These are phyloP conservation scores for Ceratocystis diversiconidia DNA, from an alignment of 2,329 filamentous ascomycete species.

Conservation along the genomic window DNA sequence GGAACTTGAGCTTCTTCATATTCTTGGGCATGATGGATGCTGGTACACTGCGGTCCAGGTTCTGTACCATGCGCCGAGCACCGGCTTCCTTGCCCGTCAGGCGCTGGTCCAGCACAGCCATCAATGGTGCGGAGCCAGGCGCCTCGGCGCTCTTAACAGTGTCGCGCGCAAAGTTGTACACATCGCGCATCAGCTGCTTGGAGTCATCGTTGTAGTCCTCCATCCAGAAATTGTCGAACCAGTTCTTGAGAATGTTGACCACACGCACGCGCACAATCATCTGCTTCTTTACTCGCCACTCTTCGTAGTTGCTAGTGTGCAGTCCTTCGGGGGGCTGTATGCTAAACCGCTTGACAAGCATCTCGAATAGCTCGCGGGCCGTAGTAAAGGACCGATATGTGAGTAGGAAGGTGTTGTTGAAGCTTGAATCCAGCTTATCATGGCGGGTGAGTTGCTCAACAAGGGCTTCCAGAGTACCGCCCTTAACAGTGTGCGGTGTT, in stretches of 20 bases:
- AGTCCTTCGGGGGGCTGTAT: conserved; percentile 83
- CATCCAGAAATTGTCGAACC: conserved; percentile 99
- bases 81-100: conserved; percentile 77
- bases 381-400: conserved; percentile 93
- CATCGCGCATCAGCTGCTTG: conserved; percentile 70
- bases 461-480: conserved; percentile 73
- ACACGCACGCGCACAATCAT: conserved; percentile 91
- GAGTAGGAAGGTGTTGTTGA: conserved; percentile 94
- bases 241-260: conserved; percentile 93
- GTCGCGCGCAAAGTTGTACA: conserved; percentile 82
- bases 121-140: conserved; percentile 69
- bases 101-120: conserved; percentile 78
- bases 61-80: conserved; percentile 74
- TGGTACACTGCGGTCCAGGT: conserved; percentile 67
- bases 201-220: conserved; percentile 76
- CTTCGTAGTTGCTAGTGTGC: conserved; percentile 58
- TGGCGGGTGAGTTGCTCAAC: conserved; percentile 93
- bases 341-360: conserved; percentile 80
- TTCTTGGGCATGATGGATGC: conserved; percentile 91
- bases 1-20: conserved; percentile 98
- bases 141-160: conserved; percentile 89
- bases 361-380: conserved; percentile 79
- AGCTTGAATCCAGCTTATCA: conserved; percentile 85
- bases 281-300: conserved; percentile 88
- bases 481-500: conserved; percentile 64